These are phyloP conservation scores for Lanmaoa pseudosensibilis DNA, from an alignment of 768 basidiomycete genomes.

Conservation along the genomic window DNA sequence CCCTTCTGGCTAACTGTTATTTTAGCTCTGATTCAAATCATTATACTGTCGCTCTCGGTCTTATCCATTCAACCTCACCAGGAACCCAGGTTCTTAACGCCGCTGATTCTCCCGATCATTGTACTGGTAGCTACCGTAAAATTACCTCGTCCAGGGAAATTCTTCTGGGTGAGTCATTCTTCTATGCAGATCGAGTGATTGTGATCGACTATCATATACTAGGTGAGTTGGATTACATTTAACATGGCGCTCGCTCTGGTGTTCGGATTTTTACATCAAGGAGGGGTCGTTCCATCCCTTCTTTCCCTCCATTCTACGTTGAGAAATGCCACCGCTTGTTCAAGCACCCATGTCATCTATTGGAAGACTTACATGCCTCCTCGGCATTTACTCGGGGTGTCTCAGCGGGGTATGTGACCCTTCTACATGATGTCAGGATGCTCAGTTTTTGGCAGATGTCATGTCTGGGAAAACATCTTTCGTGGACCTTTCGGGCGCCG, in stretches of 20 bases:
- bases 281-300: conserved; percentile 42
- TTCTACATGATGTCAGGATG: not conserved
- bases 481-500: conserved; percentile 33
- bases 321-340: not conserved
- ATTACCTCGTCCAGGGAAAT: conserved; percentile 25
- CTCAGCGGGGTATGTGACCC: conserved; percentile 20
- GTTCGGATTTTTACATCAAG: conserved; percentile 42
- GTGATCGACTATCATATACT: not conserved
- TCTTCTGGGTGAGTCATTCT: conserved; percentile 34
- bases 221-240: conserved; percentile 32
- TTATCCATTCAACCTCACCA: conserved; percentile 40
- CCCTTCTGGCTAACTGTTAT: not conserved
- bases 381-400: conserved; percentile 34
- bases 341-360: conserved; percentile 27
- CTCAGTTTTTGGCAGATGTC: conserved; percentile 24
- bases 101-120: conserved; percentile 36
- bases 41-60: conserved; percentile 29
- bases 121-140: conserved; percentile 29
- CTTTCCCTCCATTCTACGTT: conserved; percentile 33
- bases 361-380: conserved; percentile 46
- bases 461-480: conserved; percentile 20
- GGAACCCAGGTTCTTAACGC: conserved; percentile 40
- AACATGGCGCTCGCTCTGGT: conserved; percentile 32
- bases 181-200: not conserved
- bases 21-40: conserved; percentile 32